phyloP scores from a whole-genome alignment of 345 rosid species.

The Combretum micranthum region DNA sequence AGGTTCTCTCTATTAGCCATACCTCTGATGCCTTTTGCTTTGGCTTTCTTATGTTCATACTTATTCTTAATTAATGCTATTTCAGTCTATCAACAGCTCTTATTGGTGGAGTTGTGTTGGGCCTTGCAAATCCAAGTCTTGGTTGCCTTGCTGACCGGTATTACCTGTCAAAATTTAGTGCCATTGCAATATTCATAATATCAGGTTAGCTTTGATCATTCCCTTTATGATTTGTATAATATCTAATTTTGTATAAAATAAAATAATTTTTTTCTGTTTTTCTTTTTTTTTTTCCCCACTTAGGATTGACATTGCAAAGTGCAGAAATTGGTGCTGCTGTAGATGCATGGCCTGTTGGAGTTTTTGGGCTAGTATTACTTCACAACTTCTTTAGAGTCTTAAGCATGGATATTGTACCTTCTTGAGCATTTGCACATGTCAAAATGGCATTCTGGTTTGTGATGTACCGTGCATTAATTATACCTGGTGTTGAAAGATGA shows the following conservation, averaged over 20 bases:
- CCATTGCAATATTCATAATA: slow-evolving; percentile 67
- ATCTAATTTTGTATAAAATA: not conserved
- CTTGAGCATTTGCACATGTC: not conserved
- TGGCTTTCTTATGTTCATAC: not conserved
- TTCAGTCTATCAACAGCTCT: slow-evolving; percentile 54
- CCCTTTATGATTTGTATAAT: not conserved
- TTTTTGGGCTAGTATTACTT: slow-evolving; percentile 86
- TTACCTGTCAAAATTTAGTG: slow-evolving; percentile 63
- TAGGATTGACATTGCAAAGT: slow-evolving; percentile 82
- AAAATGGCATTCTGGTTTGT: not conserved
- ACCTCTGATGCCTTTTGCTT: not conserved
- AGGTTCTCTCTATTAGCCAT: not conserved
- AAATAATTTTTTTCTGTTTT: not conserved
- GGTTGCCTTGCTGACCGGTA: slow-evolving; percentile 83
- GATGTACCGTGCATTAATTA: too few relatives aligned
- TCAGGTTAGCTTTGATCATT: slow-evolving; percentile 46
- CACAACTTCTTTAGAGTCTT: slow-evolving; percentile 27
- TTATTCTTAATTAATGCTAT: slow-evolving; percentile 1
- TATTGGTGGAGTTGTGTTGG: slow-evolving; percentile 64
- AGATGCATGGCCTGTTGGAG: slow-evolving; percentile 83
- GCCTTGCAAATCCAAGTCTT: slow-evolving; percentile 76
- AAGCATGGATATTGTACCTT: slow-evolving; percentile 32
- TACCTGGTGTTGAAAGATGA: too few relatives aligned
- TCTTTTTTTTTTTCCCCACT: not conserved
- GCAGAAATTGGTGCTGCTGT: slow-evolving; percentile 73